phyloP scores from a whole-genome alignment of 768 basidiomycete species.

The Tremella fuciformis region DNA sequence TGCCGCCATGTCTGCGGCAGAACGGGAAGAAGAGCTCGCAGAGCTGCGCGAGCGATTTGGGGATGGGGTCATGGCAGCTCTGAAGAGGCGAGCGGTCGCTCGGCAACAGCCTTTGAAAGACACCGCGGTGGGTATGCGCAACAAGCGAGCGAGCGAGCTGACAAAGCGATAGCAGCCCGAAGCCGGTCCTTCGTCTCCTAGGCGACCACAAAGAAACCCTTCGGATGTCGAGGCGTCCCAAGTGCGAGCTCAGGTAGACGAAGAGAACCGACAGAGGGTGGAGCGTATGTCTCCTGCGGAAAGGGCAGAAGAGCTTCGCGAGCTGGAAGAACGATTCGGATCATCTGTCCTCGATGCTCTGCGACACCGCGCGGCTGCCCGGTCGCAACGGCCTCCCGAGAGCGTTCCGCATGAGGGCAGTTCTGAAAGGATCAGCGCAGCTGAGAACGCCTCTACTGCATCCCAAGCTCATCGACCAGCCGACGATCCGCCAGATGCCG shows the following conservation, averaged over 20 bases:
- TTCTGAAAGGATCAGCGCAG: no score
- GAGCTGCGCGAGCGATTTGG: slow-evolving; percentile 39
- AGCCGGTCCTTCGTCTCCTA: no score
- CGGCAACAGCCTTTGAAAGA: no score
- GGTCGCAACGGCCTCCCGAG: no score
- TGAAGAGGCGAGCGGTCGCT: slow-evolving; percentile 19
- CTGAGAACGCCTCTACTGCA: no score
- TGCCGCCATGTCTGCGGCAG: slow-evolving; percentile 22
- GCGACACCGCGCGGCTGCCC: slow-evolving; percentile 13
- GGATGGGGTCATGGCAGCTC: slow-evolving; percentile 13
- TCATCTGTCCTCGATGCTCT: slow-evolving; percentile 20
- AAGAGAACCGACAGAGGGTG: slow-evolving; percentile 27
- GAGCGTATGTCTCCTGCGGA: slow-evolving; percentile 23
- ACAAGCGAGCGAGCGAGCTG: no score
- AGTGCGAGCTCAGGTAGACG: slow-evolving; percentile 23
- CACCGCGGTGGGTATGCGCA: no score
- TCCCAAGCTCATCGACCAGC: slow-evolving; percentile 6
- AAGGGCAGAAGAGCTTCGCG: slow-evolving; percentile 23
- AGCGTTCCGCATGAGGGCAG: no score
- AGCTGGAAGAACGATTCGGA: slow-evolving; percentile 37
- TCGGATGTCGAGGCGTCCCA: slow-evolving; percentile 19
- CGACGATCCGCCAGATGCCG: not conserved
- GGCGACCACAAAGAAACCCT: no score
- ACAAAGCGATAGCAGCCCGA: no score
- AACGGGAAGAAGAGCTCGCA: slow-evolving; percentile 23